Percentiles rank a stretch among this genome's conserved stretches.
phyloP scores from a whole-genome alignment of 2,329 filamentous ascomycete species.

The Colletotrichum euphorbiae region DNA sequence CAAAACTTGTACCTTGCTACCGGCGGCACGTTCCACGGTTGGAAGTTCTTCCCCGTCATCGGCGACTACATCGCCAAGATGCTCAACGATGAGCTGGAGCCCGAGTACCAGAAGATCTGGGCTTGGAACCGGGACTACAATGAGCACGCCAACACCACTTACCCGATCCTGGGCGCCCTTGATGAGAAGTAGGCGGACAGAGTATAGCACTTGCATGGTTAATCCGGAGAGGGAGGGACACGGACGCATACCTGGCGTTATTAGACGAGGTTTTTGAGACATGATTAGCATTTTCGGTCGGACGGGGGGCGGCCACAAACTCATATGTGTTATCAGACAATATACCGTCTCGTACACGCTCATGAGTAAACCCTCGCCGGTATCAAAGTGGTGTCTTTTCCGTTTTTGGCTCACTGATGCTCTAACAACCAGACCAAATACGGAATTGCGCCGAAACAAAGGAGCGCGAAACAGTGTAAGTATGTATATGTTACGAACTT shows the following conservation, averaged over 20 bases:
- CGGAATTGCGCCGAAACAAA: conserved; percentile 8
- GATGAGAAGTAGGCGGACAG: conserved; percentile 44
- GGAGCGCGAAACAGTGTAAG: conserved; percentile 3
- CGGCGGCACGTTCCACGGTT: conserved; percentile 73
- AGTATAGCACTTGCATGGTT: neutral
- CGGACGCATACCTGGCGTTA: conserved; percentile 11
- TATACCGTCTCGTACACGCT: conserved; percentile 6
- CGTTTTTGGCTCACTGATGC: conserved; percentile 3
- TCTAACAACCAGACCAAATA: conserved; percentile 11
- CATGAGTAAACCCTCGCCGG: conserved; percentile 2
- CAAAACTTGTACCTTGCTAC: conserved; percentile 69
- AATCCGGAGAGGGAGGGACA: no score
- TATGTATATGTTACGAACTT: conserved; percentile 7
- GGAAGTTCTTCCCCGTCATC: conserved; percentile 73
- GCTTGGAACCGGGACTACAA: conserved; percentile 59
- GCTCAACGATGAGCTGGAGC: conserved; percentile 55
- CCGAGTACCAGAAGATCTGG: conserved; percentile 55
- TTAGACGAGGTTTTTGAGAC: neutral
- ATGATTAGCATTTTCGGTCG: neutral
- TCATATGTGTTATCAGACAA: neutral
- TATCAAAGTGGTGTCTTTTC: conserved; percentile 18
- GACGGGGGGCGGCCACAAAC: neutral
- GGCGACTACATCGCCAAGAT: conserved; percentile 68
- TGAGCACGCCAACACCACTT: conserved; percentile 57
- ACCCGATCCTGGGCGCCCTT: conserved; percentile 54